phyloP scores from a whole-genome alignment of 805 yeast genomes.

The Yamadazyma insecticola region DNA sequence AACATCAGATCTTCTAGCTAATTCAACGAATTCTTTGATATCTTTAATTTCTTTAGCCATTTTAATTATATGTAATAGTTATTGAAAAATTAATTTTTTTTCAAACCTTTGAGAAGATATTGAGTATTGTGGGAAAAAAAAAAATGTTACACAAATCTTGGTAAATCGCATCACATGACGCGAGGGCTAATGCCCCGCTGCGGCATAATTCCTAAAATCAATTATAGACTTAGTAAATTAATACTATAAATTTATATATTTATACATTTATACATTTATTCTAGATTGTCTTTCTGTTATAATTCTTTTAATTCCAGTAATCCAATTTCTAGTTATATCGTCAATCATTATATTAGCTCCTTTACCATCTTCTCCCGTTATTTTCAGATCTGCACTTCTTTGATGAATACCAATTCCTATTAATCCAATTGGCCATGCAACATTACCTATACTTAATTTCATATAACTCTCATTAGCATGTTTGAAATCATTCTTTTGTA shows the following conservation, averaged over 20 bases:
- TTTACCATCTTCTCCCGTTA: conserved; percentile 44
- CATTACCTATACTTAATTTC: conserved; percentile 77
- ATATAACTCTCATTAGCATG: conserved; percentile 66
- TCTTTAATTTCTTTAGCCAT: conserved; percentile 89
- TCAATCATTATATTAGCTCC: conserved; percentile 75
- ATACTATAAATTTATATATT: too few relatives aligned
- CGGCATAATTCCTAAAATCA: too few relatives aligned
- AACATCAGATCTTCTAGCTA: conserved; percentile 95
- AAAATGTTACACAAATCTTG: too few relatives aligned
- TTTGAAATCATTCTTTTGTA: conserved; percentile 50
- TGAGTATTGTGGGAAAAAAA: too few relatives aligned
- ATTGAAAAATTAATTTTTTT: too few relatives aligned
- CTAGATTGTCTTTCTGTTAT: too few relatives aligned
- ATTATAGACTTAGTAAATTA: too few relatives aligned
- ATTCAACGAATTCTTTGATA: conserved; percentile 95
- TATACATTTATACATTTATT: too few relatives aligned
- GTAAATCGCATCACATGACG: too few relatives aligned
- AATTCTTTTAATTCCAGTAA: conserved; percentile 66
- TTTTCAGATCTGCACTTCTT: conserved; percentile 56
- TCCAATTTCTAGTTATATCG: conserved; percentile 72
- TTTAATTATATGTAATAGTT: too few relatives aligned
- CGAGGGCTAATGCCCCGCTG: too few relatives aligned
- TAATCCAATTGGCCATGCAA: conserved; percentile 92
- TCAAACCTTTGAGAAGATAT: too few relatives aligned
- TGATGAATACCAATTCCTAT: conserved; percentile 75